Evolutionary conservation across 805 yeast species (phyloP), one percentile per base, ranked within the genome.

Genomic region (Saccharomycopsis sp.): DNA sequence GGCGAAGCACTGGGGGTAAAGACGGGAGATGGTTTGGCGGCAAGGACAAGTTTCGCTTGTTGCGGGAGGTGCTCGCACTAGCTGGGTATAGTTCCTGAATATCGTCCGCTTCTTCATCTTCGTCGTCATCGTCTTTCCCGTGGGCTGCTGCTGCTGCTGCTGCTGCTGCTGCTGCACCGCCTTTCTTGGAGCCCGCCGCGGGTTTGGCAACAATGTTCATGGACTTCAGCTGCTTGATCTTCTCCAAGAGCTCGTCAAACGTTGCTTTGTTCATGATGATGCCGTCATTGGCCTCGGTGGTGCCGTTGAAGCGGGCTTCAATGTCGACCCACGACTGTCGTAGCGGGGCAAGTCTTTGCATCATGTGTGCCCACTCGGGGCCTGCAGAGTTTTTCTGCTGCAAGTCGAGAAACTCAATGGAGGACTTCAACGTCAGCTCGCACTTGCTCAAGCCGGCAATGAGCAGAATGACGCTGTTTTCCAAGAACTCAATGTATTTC

Each of bases 401-500:
- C n/a, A n/a, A n/a, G n/a, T n/a, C n/a, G n/a, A n/a, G n/a, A n/a
- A n/a, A n/a, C n/a, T n/a, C n/a, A n/a, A n/a, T n/a, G n/a, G n/a
- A n/a, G n/a, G 27, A 25, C n/a, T n/a, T 25, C 27, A 25, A 9
- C 9, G 27, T n/a, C 27, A 10, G 27, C 12, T 10, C 5, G 17
- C 34, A 36, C 5, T 33, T 8, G 16, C 20, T n/a, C n/a, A 39
- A 12, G 6, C 35, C 38, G 15, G 17, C 26, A 15, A 43, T 32
- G 3, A 46, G 29, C 9, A 32, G 38, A 18, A 38, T 37, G n/a
- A 47, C 12, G 8, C 42, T 29, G 40, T 63, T 56, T 60, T 89
- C 96, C 51, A 92, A 69, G 49, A 74, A 76, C 60, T 87, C 95
- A 44, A 92, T 80, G 57, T 89, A 95, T 56, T 77, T 75, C 58